phyloP scores from a whole-genome alignment of 1,284 basidiomycete species.

The Sporisorium reilianum region DNA sequence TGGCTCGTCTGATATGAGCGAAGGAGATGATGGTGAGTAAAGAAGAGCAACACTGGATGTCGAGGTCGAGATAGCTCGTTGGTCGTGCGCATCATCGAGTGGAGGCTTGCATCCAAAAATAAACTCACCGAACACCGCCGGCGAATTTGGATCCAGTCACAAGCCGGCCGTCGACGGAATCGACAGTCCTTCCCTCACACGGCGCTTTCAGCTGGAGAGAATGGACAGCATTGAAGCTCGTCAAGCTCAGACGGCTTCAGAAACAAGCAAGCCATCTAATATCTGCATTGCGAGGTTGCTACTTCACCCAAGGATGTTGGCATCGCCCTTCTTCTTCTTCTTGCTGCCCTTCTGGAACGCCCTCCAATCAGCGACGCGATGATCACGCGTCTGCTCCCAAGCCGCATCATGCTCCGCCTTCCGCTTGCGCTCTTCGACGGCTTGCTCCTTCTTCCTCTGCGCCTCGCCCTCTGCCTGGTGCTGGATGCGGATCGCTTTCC shows the following conservation, averaged over 20 bases:
- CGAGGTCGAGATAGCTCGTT: neutral
- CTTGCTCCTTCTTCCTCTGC: conserved; percentile 72
- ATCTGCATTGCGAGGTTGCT: neutral
- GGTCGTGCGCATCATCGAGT: conserved; percentile 1
- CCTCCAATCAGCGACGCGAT: conserved; percentile 65
- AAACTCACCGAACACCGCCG: neutral
- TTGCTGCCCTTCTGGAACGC: conserved; percentile 60
- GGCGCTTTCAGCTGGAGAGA: no score
- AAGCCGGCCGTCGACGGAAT: no score
- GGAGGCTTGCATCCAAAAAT: neutral
- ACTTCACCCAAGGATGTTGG: conserved; percentile 55
- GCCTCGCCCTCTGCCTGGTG: conserved; percentile 74
- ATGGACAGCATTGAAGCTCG: neutral
- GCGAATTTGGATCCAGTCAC: neutral
- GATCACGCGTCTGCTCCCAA: conserved; percentile 72
- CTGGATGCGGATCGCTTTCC: conserved; percentile 71
- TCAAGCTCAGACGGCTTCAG: neutral
- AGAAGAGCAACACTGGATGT: neutral
- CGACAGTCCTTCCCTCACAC: no score
- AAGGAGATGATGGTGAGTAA: neutral
- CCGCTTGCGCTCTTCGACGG: conserved; percentile 68
- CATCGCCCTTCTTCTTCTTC: conserved; percentile 60
- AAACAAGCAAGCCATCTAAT: neutral
- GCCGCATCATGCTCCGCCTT: conserved; percentile 71
- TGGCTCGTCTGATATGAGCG: conserved; percentile 3